Conservation (phyloP, 2,329 filamentous ascomycete genomes). For the Orbilia javanica region DNA sequence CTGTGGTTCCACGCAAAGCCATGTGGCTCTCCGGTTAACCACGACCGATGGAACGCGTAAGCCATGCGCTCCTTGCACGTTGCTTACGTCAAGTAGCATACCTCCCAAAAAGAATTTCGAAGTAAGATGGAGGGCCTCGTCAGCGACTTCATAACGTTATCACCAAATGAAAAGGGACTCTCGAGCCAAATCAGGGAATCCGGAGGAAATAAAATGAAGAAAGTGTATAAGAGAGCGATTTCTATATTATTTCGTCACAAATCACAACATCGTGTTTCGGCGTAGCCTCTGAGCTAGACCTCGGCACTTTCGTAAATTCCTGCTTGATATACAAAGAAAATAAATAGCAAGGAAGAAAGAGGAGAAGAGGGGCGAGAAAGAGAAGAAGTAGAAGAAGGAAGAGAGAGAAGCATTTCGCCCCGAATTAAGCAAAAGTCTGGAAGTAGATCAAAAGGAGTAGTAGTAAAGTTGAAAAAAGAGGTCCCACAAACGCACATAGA, state of each 20-base stretch:
- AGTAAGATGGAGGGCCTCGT: background rate
- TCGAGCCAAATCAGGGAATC: background rate
- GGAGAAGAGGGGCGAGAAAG: background rate
- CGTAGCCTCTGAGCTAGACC: background rate
- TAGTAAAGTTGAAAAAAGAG: slow-evolving; percentile 6
- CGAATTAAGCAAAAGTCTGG: slow-evolving; percentile 11
- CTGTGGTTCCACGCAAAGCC: background rate
- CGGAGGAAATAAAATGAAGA: background rate
- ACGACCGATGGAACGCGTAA: slow-evolving; percentile 32
- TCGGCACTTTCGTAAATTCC: slow-evolving; percentile 17
- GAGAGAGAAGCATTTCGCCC: slow-evolving; percentile 14
- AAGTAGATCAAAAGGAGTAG: slow-evolving; percentile 5
- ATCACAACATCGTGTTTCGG: slow-evolving; percentile 4
- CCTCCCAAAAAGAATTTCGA: background rate
- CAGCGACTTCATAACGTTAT: slow-evolving; percentile 17
- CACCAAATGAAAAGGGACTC: background rate
- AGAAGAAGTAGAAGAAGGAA: background rate
- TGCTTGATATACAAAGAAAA: slow-evolving; percentile 18
- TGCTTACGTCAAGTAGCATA: slow-evolving; percentile 44
- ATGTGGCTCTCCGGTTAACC: background rate
- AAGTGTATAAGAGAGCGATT: background rate
- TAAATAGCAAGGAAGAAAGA: background rate
- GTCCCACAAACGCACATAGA: slow-evolving; percentile 28
- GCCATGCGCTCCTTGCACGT: slow-evolving; percentile 1
- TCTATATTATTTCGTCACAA: background rate